These are phyloP conservation scores for Guyanaporus albipodus DNA, from an alignment of 768 basidiomycete species.

Conservation along the genomic window DNA sequence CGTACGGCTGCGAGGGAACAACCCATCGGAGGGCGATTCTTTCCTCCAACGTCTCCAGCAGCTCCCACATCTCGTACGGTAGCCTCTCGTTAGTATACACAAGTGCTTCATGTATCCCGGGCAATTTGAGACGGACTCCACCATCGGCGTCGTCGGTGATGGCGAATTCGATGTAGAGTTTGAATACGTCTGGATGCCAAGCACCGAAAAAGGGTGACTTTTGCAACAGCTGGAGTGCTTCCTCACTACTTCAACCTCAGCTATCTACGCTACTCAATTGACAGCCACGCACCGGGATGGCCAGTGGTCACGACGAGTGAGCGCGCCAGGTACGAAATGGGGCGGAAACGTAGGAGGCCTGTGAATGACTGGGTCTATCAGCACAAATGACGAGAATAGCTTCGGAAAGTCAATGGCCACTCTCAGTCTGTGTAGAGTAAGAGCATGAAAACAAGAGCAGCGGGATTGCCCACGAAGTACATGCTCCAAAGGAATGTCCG, in stretches of 20 bases:
- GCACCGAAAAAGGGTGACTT: constrained; percentile 61
- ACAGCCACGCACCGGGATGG: constrained; percentile 43
- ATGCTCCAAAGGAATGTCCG: constrained; percentile 86
- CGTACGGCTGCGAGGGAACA: constrained; percentile 22
- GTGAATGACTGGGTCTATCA: constrained; percentile 75
- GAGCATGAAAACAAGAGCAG: too few relatives aligned
- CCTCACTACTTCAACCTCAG: constrained; percentile 41
- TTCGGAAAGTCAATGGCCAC: constrained; percentile 60
- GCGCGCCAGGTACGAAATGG: constrained; percentile 38
- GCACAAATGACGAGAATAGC: constrained; percentile 66
- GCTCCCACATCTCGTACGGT: constrained; percentile 25
- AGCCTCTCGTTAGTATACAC: constrained; percentile 48
- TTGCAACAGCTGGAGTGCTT: constrained; percentile 48
- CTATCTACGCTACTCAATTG: neutral
- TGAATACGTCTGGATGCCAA: constrained; percentile 66
- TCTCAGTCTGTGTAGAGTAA: constrained; percentile 42
- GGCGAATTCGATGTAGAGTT: constrained; percentile 57
- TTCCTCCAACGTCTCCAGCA: constrained; percentile 25
- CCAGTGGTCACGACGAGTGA: constrained; percentile 64
- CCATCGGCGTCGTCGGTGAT: constrained; percentile 36
- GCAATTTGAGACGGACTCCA: constrained; percentile 59
- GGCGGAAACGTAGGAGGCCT: constrained; percentile 10
- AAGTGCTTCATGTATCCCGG: constrained; percentile 59
- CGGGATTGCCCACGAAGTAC: constrained; percentile 53
- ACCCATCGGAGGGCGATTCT: constrained; percentile 29